Evolutionary conservation across 768 basidiomycete species (phyloP), one percentile per base, ranked within the genome.

Genomic region (Thelephora aurantiotincta): DNA sequence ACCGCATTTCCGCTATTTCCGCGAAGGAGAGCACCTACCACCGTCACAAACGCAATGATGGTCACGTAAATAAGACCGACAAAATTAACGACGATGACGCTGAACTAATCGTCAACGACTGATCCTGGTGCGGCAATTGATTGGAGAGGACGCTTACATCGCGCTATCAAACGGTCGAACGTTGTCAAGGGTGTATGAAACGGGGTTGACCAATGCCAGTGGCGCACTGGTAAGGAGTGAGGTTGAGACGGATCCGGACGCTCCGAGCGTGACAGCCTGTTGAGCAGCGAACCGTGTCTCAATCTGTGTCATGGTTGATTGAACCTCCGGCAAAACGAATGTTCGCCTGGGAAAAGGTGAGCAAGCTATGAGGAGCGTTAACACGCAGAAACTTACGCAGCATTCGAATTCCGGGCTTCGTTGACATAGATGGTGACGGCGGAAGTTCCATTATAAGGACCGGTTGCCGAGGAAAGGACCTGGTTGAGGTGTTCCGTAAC

Each of bases 361-460:
- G 5, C 3, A 14, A 35, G 30, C 20, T 14, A 46, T 45, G 33
- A 9, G 22, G 6, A n/a, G 9, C 22, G 18, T 35, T 33, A 16
- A 22, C 5, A 36, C 5, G 30, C 6, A 19, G 23, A 9, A 30
- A 35, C 77, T 59, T 57, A 82, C 80, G 66, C 81, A 14, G 68
- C 70, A 50, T 73, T 75, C 51, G 79, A 78, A 43, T 72, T 80
- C 23, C 79, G 66, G 18, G 73, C 79, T 51, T 71, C 68, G 0
- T 63, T 64, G 0, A 58, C 65, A 50, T 69, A 72, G 12, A 69
- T 67, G 0, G 71, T 77, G 1, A 82, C 63, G 1, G 74, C 75
- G 19, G 55, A 52, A 2, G 71, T 63, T 1, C 72, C 70, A 48
- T 74, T 65, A 47, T 78, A 79, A 0, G 67, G 52, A 2, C 63